A percentile compares a stretch with the other conserved stretches of the same genome.
phyloP scores from a whole-genome alignment of 2,329 filamentous ascomycete genomes.

The Colletotrichum eleusines region DNA sequence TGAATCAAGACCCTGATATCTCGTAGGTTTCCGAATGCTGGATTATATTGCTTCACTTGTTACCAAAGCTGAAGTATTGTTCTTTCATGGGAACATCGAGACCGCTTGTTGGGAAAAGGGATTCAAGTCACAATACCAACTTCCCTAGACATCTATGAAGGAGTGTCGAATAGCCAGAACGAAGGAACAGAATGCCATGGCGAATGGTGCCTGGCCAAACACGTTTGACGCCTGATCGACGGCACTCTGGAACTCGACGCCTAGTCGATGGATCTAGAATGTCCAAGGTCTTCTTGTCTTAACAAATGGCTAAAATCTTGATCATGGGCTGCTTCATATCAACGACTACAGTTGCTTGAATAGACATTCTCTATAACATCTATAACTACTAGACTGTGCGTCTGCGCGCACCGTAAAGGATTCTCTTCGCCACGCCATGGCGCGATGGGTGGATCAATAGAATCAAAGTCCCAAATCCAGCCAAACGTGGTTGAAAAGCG shows the following conservation, averaged over 20 bases:
- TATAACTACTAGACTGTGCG: too few species aligned
- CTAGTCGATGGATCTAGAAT: not conserved
- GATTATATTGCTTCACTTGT: not conserved
- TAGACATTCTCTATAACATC: too few species aligned
- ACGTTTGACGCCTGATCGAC: not conserved
- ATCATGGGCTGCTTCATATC: not conserved
- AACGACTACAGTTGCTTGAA: not conserved
- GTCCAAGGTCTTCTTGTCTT: not conserved
- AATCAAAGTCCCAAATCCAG: too few species aligned
- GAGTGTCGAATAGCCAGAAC: accelerated
- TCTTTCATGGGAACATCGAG: not conserved
- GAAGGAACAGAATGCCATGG: not conserved
- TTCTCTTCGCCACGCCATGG: too few species aligned
- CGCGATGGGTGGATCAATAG: too few species aligned
- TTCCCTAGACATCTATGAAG: not conserved
- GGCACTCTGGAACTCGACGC: not conserved
- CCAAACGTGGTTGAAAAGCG: not conserved
- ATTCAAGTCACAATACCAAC: not conserved
- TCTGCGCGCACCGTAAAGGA: too few species aligned
- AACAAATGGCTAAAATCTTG: not conserved
- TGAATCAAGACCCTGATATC: not conserved
- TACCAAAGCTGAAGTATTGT: not conserved
- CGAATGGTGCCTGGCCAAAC: not conserved
- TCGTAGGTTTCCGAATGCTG: not conserved
- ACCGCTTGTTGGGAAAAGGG: too few species aligned